A percentile compares a stretch with the other conserved stretches of the same genome.
phyloP scores from a whole-genome alignment of 1,139 yeast species.

The Candida neerlandica region DNA sequence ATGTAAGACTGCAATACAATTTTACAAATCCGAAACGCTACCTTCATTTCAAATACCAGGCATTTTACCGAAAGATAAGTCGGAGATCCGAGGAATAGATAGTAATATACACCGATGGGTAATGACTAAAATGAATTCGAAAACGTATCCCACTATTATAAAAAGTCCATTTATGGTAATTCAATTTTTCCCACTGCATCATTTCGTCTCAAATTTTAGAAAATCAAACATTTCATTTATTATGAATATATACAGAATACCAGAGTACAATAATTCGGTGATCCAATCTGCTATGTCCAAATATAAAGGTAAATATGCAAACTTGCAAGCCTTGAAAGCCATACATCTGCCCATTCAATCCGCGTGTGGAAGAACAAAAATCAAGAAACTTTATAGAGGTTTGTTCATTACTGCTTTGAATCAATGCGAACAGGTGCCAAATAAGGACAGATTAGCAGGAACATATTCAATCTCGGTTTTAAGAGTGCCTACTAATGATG shows the following conservation, averaged over 20 bases:
- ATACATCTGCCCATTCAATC: conserved; percentile 34
- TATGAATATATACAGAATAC: conserved; percentile 18
- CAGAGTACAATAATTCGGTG: conserved; percentile 25
- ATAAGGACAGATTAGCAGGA: conserved; percentile 29
- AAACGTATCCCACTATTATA: conserved; percentile 24
- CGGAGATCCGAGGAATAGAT: conserved; percentile 46
- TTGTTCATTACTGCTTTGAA: conserved; percentile 12
- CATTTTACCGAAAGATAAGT: conserved; percentile 27
- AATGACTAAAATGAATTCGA: conserved; percentile 16
- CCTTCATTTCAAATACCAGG: conserved; percentile 8
- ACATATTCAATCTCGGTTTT: conserved; percentile 43
- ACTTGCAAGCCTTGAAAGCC: conserved; percentile 26
- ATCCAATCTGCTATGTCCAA: conserved; percentile 24
- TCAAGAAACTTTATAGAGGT: conserved; percentile 24
- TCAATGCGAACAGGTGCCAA: conserved; percentile 1
- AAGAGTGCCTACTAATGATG: conserved; percentile 38
- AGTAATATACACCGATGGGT: conserved; percentile 20
- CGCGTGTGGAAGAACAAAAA: conserved; percentile 35
- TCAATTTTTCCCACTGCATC: conserved; percentile 32
- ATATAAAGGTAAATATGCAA: conserved; percentile 33
- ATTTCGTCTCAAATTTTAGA: conserved; percentile 29
- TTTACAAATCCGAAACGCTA: background rate
- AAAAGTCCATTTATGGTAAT: conserved; percentile 27
- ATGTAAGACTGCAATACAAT: background rate
- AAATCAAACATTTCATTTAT: conserved; percentile 45